Conservation (phyloP, 2,329 filamentous ascomycete species). For the Pseudogymnoascus sp. region DNA sequence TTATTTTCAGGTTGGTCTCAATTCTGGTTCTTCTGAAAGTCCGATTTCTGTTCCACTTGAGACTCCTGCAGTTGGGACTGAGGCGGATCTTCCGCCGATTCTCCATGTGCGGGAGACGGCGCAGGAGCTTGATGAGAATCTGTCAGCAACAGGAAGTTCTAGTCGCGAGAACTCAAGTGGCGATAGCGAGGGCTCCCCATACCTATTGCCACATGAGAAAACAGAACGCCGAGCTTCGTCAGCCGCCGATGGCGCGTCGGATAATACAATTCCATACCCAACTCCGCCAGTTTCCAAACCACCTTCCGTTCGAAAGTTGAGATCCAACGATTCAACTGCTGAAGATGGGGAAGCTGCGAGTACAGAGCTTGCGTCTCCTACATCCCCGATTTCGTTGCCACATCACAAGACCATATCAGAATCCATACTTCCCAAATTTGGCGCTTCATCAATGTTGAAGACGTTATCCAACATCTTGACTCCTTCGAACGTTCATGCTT, state of each 20-base stretch:
- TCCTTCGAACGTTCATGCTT: conserved; percentile 55
- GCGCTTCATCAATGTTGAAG: conserved; percentile 39
- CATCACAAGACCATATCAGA: conserved; percentile 38
- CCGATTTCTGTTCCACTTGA: conserved; percentile 26
- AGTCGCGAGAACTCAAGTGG: conserved; percentile 21
- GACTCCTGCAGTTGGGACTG: conserved; percentile 21
- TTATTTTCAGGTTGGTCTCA: conserved; percentile 96
- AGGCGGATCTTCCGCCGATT: conserved; percentile 18
- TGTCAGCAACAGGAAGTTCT: conserved; percentile 23
- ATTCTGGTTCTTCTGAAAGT: conserved; percentile 54
- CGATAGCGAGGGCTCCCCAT: conserved; percentile 20
- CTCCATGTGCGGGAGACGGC: conserved; percentile 19
- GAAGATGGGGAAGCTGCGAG: conserved; percentile 32
- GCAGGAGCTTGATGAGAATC: conserved; percentile 18
- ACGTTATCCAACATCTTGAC: conserved; percentile 59
- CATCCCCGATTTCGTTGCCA: conserved; percentile 14
- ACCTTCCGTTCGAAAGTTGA: conserved; percentile 38
- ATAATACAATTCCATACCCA: conserved; percentile 40
- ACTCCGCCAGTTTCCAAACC: conserved; percentile 49
- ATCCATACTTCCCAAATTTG: conserved; percentile 35
- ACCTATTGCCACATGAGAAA: conserved; percentile 21
- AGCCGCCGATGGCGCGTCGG: conserved; percentile 17
- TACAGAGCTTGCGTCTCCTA: conserved; percentile 21
- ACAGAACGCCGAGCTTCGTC: conserved; percentile 20
- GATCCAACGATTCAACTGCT: conserved; percentile 34